Percentiles rank a stretch among this genome's conserved stretches.
phyloP scores from a whole-genome alignment of 2,329 filamentous ascomycete genomes.

The Dissoconium aciculare region DNA sequence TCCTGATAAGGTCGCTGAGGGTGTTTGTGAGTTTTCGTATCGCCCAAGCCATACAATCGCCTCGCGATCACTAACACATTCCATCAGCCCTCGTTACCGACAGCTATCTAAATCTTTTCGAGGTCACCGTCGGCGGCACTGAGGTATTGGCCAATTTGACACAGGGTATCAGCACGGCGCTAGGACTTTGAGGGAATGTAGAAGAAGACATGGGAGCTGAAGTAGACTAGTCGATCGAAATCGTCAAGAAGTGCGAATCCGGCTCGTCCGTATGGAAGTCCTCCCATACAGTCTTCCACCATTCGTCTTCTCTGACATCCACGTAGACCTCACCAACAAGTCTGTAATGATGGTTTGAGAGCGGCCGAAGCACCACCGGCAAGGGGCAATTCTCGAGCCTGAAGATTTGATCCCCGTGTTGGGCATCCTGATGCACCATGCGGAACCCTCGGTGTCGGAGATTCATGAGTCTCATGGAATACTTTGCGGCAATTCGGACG shows the following conservation, averaged over 20 bases:
- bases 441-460: neutral
- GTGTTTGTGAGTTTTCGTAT: no score
- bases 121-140: slow-evolving; percentile 14
- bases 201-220: no score
- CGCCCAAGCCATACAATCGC: no score
- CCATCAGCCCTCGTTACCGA: no score
- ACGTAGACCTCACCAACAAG: neutral
- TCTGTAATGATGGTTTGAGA: neutral
- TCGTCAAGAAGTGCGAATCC: no score
- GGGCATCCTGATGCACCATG: neutral
- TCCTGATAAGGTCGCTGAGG: slow-evolving; percentile 4
- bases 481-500: neutral
- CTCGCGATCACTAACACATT: no score
- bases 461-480: neutral
- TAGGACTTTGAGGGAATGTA: no score
- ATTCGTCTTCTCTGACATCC: neutral
- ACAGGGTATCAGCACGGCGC: no score
- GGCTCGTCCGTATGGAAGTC: neutral
- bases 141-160: slow-evolving; percentile 18
- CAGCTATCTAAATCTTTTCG: slow-evolving; percentile 17
- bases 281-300: neutral
- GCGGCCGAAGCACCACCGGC: neutral
- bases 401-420: neutral
- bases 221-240: no score
- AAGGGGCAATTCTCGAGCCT: neutral